Evolutionary conservation across 306 rosid genomes (phyloP).

Genomic region (Ziziphus jujuba): DNA sequence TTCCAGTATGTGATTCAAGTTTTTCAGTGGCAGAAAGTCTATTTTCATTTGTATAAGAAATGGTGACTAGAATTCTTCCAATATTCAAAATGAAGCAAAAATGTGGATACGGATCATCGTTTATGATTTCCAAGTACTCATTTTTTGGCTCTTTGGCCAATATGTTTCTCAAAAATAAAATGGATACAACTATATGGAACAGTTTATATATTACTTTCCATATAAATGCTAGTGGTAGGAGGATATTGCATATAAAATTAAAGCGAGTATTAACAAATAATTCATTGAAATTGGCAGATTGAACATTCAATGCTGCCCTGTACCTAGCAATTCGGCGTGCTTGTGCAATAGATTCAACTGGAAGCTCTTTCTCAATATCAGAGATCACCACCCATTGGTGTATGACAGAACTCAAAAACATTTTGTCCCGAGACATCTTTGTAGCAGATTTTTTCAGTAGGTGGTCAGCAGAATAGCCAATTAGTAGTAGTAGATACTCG

Average conservation of each 20-base stretch:
- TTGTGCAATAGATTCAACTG: conserved; percentile 72
- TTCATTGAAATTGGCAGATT: conserved; percentile 29
- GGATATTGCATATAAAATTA: conserved; percentile 37
- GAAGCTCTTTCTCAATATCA: conserved; percentile 68
- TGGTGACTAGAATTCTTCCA: conserved; percentile 50
- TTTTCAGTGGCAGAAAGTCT: conserved; percentile 45
- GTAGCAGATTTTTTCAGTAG: conserved; percentile 46
- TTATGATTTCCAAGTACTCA: conserved; percentile 37
- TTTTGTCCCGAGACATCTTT: conserved; percentile 44
- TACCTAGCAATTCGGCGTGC: conserved; percentile 79
- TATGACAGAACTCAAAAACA: conserved; percentile 44
- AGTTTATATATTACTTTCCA: conserved; percentile 48
- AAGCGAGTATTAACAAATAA: conserved; percentile 9
- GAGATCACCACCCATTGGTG: conserved; percentile 60
- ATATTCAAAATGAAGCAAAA: conserved; percentile 54
- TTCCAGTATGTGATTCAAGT: conserved; percentile 54
- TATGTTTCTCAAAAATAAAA: conserved; percentile 27
- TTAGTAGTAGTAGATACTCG: conserved; percentile 50
- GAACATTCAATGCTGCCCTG: conserved; percentile 57
- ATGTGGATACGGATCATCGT: conserved; percentile 36
- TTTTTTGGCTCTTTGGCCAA: conserved; percentile 38
- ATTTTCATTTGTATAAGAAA: conserved; percentile 50
- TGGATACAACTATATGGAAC: conserved; percentile 29
- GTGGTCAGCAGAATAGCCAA: conserved; percentile 57
- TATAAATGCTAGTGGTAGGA: conserved; percentile 32